Evolutionary conservation across 169 alveolate genomes (phyloP).

Genomic region (Eimeria sp.): DNA sequence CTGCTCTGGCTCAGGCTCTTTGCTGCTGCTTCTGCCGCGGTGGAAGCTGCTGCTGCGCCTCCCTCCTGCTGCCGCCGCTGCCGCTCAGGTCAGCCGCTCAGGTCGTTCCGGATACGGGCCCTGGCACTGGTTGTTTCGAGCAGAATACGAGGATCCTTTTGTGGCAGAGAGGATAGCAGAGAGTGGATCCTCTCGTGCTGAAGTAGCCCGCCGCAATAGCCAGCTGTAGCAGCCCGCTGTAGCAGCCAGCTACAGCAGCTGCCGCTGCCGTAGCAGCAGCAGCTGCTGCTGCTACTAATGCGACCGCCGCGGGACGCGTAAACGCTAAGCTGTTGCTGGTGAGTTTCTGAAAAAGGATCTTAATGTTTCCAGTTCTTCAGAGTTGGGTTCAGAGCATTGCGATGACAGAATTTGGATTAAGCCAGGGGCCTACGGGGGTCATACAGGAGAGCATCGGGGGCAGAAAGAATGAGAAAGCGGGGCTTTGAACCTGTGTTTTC

Average conservation of each 20-base stretch:
- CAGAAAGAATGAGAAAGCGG: neutral
- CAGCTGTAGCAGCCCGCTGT: neutral
- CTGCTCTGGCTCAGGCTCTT: neutral
- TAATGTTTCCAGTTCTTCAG: neutral
- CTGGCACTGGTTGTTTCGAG: neutral
- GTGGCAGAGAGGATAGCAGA: neutral
- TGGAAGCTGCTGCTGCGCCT: neutral
- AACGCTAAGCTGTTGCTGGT: neutral
- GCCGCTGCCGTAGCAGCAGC: slow-evolving; percentile 14
- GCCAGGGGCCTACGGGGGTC: neutral
- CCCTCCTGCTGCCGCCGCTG: slow-evolving; percentile 13
- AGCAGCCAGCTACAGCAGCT: slow-evolving; percentile 3
- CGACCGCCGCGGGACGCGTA: neutral
- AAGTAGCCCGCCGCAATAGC: neutral
- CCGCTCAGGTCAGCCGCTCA: neutral
- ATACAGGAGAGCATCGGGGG: neutral
- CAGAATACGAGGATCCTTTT: neutral
- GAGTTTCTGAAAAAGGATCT: neutral
- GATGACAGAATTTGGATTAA: neutral
- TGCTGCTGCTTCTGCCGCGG: slow-evolving; percentile 40
- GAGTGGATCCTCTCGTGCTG: neutral
- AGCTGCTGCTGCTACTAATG: neutral
- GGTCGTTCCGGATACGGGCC: neutral
- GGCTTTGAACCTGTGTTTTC: neutral
- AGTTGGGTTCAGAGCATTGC: neutral